A percentile compares a stretch with the other conserved stretches of the same genome.
phyloP scores from a whole-genome alignment of 164 flowering plant species.

The Aristolochia californica region DNA sequence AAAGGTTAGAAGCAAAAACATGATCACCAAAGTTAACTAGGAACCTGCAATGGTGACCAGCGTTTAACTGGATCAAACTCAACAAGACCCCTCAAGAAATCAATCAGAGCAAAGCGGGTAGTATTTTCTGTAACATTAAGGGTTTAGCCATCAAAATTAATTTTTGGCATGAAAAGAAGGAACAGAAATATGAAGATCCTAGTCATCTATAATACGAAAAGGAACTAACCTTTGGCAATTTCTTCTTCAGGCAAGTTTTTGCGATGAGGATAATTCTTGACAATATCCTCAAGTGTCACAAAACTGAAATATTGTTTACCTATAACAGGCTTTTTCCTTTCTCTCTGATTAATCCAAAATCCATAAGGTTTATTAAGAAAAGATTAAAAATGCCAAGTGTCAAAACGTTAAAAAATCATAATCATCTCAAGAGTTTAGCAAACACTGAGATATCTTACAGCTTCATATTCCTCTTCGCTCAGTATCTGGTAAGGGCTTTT shows the following conservation, averaged over 20 bases:
- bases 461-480: constrained; percentile 79
- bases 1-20: neutral
- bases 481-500: constrained; percentile 60
- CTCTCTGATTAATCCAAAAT: constrained; percentile 46
- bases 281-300: constrained; percentile 80
- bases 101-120: constrained; percentile 73
- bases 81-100: constrained; percentile 89
- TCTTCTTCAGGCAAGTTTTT: constrained; percentile 66
- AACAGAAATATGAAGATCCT: no score
- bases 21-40: neutral
- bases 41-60: constrained; percentile 98
- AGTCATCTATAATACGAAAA: neutral
- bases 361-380: no score
- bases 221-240: constrained; percentile 52
- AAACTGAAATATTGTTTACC: constrained; percentile 85
- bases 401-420: neutral
- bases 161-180: neutral
- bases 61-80: constrained; percentile 98
- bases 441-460: constrained; percentile 42
- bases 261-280: constrained; percentile 66
- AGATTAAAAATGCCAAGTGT: neutral
- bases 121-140: constrained; percentile 46
- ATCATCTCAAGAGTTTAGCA: constrained; percentile 1
- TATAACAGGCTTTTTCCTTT: constrained; percentile 65
- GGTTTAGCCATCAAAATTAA: constrained; percentile 9